phyloP scores from a whole-genome alignment of 768 basidiomycete genomes.

The Panellus pusillus region DNA sequence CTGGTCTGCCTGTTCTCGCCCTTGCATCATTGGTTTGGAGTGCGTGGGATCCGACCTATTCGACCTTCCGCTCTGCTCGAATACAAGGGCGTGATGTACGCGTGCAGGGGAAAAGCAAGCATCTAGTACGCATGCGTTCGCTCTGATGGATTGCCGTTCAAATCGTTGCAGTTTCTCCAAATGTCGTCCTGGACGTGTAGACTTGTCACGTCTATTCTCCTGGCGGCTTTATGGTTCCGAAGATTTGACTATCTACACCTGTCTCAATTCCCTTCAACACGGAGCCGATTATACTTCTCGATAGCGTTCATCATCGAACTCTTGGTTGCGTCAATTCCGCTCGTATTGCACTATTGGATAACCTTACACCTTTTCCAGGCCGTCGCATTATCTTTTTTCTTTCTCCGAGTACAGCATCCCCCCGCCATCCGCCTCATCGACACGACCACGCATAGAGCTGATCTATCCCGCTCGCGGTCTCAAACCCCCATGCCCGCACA shows the following conservation, averaged over 20 bases:
- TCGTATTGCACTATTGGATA: not conserved
- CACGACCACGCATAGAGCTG: slow-evolving; percentile 43
- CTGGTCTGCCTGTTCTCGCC: slow-evolving; percentile 49
- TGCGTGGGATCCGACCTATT: slow-evolving; percentile 85
- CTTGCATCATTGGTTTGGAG: slow-evolving; percentile 73
- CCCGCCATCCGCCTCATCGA: slow-evolving; percentile 72
- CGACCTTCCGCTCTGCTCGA: slow-evolving; percentile 54
- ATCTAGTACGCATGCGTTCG: slow-evolving; percentile 52
- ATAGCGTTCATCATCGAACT: slow-evolving; percentile 52
- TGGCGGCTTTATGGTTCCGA: slow-evolving; percentile 42
- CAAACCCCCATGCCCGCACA: slow-evolving; percentile 39
- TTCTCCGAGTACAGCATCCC: slow-evolving; percentile 65
- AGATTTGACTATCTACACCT: slow-evolving; percentile 40
- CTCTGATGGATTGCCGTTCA: not conserved
- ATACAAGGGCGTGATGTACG: slow-evolving; percentile 73
- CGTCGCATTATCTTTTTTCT: slow-evolving; percentile 48
- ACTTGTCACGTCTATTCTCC: slow-evolving; percentile 46
- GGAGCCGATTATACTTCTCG: slow-evolving; percentile 47
- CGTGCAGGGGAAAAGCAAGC: slow-evolving; percentile 59
- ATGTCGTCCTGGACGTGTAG: slow-evolving; percentile 58
- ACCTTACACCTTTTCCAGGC: slow-evolving; percentile 39
- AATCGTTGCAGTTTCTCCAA: slow-evolving; percentile 54
- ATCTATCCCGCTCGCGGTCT: slow-evolving; percentile 38
- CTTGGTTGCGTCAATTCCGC: slow-evolving; percentile 41
- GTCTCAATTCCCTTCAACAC: slow-evolving; percentile 35